Evolutionary conservation across 306 rosid species (phyloP), one percentile per base, ranked within the genome.

Genomic region (Mucuna pruriens): DNA sequence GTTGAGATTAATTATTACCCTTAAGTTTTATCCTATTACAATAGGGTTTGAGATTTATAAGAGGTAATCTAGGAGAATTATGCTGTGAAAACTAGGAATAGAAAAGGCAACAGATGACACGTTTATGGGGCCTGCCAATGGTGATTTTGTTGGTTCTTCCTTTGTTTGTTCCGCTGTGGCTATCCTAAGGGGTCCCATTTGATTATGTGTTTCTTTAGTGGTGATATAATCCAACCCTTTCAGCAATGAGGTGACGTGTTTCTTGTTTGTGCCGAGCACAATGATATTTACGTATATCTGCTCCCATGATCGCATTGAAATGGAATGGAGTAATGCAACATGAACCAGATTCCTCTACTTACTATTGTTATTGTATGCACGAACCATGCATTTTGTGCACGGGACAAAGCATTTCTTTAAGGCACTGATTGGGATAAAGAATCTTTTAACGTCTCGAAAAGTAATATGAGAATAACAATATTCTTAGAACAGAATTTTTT

Each of bases 141-240:
- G 48, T 40, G 7, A 58, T 49, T 22, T 20, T 33, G 60, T 15
- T 71, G 61, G 72, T 44, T 58, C 36, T 54, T 68, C 15, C 63
- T 80, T 52, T 80, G 74, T 82, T 88, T 38, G 60, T 54, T 64
- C 69, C 16, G 55, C 83, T 70, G 75, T 72, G 80, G 80, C 82
- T 69, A 69, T 78, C 82, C 22, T 42, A 23, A 57, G 60, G 80
- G 87, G 84, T 66, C 79, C 78, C 78, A 66, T 70, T 34, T 75
- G 83, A 74, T 79, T 79, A 51, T 74, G 26, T 77, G 90, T 80
- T 82, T 55, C 85, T 40, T 79, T 13, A 40, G 68, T 68, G 76
- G 73, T 45, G 71, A 38, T 66, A 66, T 54, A 49, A 71, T 77
- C 86, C 51, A 62, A 77, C 75, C 22, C 54, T 83, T 83, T 83